Conservation (phyloP, 2,329 filamentous ascomycete genomes). For the Pseudomassariella vexata region DNA sequence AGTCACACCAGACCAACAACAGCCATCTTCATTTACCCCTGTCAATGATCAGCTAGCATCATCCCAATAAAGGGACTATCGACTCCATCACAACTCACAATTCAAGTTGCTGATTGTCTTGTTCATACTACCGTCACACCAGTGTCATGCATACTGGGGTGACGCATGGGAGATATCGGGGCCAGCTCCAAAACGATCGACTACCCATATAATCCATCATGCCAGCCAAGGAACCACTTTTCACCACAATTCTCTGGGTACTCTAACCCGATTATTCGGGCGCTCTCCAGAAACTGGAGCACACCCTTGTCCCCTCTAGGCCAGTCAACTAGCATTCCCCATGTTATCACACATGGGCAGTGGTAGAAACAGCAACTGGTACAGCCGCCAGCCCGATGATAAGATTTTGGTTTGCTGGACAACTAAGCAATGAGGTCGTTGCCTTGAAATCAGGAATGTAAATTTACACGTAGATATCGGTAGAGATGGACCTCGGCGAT, state of each 20-base stretch:
- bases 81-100: constrained; percentile 32
- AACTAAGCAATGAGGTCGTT: too few species aligned
- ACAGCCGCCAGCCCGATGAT: too few species aligned
- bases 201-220: constrained; percentile 22
- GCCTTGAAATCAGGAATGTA: too few species aligned
- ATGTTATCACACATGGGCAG: too few species aligned
- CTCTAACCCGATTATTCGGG: constrained; percentile 24
- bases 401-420: too few species aligned
- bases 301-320: too few species aligned
- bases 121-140: constrained; percentile 22
- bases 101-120: constrained; percentile 44
- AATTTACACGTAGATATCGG: too few species aligned
- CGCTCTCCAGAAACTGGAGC: constrained; percentile 31
- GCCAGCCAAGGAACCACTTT: constrained; percentile 28
- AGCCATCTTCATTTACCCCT: constrained; percentile 43
- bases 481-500: too few species aligned
- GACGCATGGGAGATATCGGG: constrained; percentile 12
- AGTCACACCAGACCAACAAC: constrained; percentile 52
- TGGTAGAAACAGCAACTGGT: too few species aligned
- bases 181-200: constrained; percentile 20
- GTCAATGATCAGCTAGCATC: too few species aligned
- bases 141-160: constrained; percentile 12
- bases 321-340: too few species aligned
- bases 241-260: constrained; percentile 28
- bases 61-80: background rate